These are phyloP conservation scores for Talaromyces sp. DNA, from an alignment of 2,329 filamentous ascomycete species.

Conservation along the genomic window DNA sequence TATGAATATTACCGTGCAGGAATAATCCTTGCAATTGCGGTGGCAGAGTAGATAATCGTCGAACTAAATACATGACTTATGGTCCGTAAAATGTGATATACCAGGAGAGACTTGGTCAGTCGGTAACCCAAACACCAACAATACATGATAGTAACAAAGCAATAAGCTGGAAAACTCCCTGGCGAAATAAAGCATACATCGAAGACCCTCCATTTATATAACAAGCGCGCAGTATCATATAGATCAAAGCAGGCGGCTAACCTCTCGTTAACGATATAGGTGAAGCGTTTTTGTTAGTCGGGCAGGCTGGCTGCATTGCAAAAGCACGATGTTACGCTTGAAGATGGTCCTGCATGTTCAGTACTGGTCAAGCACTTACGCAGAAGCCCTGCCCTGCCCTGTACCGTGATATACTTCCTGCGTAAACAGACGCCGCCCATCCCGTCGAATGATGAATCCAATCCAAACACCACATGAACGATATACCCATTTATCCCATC, in stretches of 20 bases:
- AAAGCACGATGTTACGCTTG: background rate
- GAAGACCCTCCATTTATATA: constrained; percentile 2
- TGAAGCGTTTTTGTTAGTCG: background rate
- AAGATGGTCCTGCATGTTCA: background rate
- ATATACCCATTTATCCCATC: constrained; percentile 1
- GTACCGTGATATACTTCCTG: background rate
- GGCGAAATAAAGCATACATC: constrained; percentile 1
- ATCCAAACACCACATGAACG: constrained; percentile 4
- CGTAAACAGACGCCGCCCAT: background rate
- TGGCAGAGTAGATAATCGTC: constrained; percentile 1
- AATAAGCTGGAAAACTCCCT: background rate
- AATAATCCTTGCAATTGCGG: background rate
- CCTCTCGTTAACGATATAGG: background rate
- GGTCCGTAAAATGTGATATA: constrained; percentile 7
- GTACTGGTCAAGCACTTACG: constrained; percentile 7
- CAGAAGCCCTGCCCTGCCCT: background rate
- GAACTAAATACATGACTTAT: constrained; percentile 12
- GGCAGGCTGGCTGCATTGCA: background rate
- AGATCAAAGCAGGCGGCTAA: background rate
- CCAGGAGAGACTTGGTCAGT: background rate
- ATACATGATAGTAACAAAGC: background rate
- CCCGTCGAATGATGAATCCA: background rate
- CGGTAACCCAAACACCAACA: constrained; percentile 12
- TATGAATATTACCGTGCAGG: background rate
- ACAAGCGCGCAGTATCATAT: background rate